Evolutionary conservation across 2,329 filamentous ascomycete species (phyloP), one percentile per base, ranked within the genome.

Genomic region (Arthrobotrys sinensis): DNA sequence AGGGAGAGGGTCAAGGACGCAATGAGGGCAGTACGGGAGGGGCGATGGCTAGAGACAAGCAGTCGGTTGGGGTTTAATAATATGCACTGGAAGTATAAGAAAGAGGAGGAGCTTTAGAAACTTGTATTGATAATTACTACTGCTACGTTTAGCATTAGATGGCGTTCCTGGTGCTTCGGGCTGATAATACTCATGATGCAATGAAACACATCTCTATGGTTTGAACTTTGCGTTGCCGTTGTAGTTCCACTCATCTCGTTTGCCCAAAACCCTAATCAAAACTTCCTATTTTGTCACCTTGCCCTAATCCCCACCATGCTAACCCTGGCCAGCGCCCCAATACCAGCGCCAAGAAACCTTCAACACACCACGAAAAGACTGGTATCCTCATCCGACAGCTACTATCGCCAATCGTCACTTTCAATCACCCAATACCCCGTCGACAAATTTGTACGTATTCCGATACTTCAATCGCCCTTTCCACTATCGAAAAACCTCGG

Each of bases 261-360:
- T 78, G 75, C 43, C 34, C 75, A 52, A 67, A 78, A 68, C 75
- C 75, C 67, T 72, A 78, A 72, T 78, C 62, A 21, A 72, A 78
- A 63, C 36, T 78, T 21, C 75, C 75, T 48, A 36, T 52, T 78
- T 43, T 14, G 28, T 32, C 32, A 8, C 4, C 43, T 67, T 72
- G 75, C 75, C 75, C 75, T 78, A 78, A 78, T 72, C 66, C 62
- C 57, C 73, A 77, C 73, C 55, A 52, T 70, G 66, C 60, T 64
- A 71, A 53, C 34, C 40, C 57, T 65, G 46, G 53, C 19, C 6
- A 43, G 19, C 34, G 43, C 32, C 57, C 57, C 50, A 40, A 50
- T 40, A 19, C 55, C 55, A 34, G 52, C 62, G 67, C 62, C 67
- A 78, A 78, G 67, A 45, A 57, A 71, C 46, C 48, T 67, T 72